Percentiles rank a stretch among this genome's conserved stretches.
Evolutionary conservation across 2,329 filamentous ascomycete genomes (phyloP).

Genomic region (Pseudopithomyces maydicus): DNA sequence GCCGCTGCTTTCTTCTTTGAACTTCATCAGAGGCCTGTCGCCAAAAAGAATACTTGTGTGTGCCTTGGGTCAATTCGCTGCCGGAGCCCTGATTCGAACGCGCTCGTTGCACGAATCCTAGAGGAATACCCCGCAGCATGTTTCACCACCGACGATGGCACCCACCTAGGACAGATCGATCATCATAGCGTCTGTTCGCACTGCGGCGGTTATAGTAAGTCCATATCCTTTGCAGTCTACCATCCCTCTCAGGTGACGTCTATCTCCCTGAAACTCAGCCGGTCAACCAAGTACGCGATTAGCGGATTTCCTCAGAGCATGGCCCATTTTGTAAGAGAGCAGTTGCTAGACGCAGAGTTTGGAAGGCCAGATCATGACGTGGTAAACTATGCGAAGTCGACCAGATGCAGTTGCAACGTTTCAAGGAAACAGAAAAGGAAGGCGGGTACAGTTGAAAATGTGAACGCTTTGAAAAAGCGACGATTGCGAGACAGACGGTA

Average conservation of each 20-base stretch:
- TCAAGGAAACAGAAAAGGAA: conserved; percentile 13
- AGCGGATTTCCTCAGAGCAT: conserved; percentile 18
- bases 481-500: background rate
- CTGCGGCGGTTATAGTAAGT: conserved; percentile 13
- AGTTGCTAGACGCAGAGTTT: conserved; percentile 18
- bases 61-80: conserved; percentile 14
- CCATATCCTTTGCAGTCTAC: conserved; percentile 8
- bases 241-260: conserved; percentile 10
- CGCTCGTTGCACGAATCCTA: background rate
- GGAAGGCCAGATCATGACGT: conserved; percentile 13
- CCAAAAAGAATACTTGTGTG: background rate
- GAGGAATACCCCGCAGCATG: background rate
- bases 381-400: background rate
- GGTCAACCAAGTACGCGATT: conserved; percentile 10
- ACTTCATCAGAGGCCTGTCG: conserved; percentile 7
- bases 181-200: background rate
- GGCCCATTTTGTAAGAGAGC: conserved; percentile 6
- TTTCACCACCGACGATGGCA: background rate
- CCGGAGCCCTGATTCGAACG: conserved; percentile 9
- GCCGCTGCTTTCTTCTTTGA: conserved; percentile 19
- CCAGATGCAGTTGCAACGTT: conserved; percentile 8
- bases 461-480: conserved; percentile 8
- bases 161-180: background rate
- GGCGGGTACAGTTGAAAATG: background rate
- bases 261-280: conserved; percentile 14